Percentiles rank a stretch among this genome's conserved stretches.
Conservation (phyloP, 2,329 filamentous ascomycete species). For the Lachnellula subtilissima region DNA sequence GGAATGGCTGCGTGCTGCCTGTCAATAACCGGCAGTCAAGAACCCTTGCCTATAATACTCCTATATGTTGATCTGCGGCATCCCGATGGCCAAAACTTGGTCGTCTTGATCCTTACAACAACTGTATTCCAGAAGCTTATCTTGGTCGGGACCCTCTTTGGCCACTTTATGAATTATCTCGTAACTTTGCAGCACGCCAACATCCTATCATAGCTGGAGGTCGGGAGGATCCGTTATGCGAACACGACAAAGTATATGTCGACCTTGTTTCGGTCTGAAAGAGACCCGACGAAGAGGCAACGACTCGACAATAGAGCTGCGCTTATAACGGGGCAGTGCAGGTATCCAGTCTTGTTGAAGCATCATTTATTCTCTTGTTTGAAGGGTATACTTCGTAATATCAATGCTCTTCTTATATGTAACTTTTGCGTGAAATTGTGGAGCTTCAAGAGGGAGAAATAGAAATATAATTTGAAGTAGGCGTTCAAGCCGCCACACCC, state of each 20-base stretch:
- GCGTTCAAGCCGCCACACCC: background rate
- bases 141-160: background rate
- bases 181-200: background rate
- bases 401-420: background rate
- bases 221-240: constrained; percentile 3
- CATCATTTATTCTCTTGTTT: background rate
- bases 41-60: constrained; percentile 5
- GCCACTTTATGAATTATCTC: background rate
- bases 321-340: constrained; percentile 21
- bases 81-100: background rate
- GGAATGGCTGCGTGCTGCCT: background rate
- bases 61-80: constrained; percentile 1
- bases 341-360: background rate
- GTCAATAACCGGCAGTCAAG: background rate
- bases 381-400: background rate
- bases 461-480: too few relatives aligned
- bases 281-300: background rate
- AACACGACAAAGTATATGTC: constrained; percentile 14
- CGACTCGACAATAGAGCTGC: constrained; percentile 17
- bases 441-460: background rate
- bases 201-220: constrained; percentile 18
- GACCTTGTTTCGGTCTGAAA: constrained; percentile 11
- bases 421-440: background rate
- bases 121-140: background rate
- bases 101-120: background rate